phyloP scores from a whole-genome alignment of 495 filamentous ascomycete genomes.

The Neurospora tetraspora region DNA sequence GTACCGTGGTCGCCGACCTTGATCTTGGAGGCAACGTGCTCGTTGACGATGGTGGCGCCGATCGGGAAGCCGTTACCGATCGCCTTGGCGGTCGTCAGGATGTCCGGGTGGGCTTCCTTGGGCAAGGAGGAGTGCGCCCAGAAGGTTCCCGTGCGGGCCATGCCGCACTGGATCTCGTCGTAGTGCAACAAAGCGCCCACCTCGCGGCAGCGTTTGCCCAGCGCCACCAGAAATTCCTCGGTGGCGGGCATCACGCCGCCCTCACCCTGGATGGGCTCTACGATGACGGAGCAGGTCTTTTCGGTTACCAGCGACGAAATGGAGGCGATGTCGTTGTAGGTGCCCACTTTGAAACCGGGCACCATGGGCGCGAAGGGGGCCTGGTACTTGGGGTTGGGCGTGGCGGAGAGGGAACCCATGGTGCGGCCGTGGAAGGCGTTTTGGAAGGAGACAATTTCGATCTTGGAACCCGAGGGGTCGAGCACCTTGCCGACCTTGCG shows the following conservation, averaged over 20 bases:
- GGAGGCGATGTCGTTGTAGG: slow-evolving; percentile 67
- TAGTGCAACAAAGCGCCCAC: slow-evolving; percentile 85
- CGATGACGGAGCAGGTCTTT: slow-evolving; percentile 85
- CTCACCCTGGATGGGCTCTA: slow-evolving; percentile 97
- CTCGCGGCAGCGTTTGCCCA: slow-evolving; percentile 71
- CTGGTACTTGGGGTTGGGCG: slow-evolving; percentile 98
- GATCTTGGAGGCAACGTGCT: slow-evolving; percentile 69
- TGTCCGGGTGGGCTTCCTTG: slow-evolving; percentile 77
- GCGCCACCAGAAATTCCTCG: slow-evolving; percentile 65
- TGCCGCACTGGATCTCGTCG: slow-evolving; percentile 94
- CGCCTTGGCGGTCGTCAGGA: slow-evolving; percentile 89
- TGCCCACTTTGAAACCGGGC: slow-evolving; percentile 81
- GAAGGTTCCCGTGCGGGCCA: slow-evolving; percentile 73
- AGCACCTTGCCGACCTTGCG: slow-evolving; percentile 74
- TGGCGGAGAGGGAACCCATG: slow-evolving; percentile 85
- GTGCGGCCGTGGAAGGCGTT: slow-evolving; percentile 93
- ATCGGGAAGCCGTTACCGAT: slow-evolving; percentile 95
- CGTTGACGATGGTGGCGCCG: slow-evolving; percentile 78
- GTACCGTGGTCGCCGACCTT: slow-evolving; percentile 92
- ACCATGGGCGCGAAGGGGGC: slow-evolving; percentile 90
- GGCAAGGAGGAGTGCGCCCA: slow-evolving; percentile 79
- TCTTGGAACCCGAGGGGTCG: slow-evolving; percentile 62
- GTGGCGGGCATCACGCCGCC: slow-evolving; percentile 81
- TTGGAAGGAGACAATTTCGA: slow-evolving; percentile 80
- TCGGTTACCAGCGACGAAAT: slow-evolving; percentile 61